Percentiles rank a stretch among this genome's conserved stretches.
Conservation (phyloP, 2,329 filamentous ascomycete species). For the Aspergillus carbonarius region DNA sequence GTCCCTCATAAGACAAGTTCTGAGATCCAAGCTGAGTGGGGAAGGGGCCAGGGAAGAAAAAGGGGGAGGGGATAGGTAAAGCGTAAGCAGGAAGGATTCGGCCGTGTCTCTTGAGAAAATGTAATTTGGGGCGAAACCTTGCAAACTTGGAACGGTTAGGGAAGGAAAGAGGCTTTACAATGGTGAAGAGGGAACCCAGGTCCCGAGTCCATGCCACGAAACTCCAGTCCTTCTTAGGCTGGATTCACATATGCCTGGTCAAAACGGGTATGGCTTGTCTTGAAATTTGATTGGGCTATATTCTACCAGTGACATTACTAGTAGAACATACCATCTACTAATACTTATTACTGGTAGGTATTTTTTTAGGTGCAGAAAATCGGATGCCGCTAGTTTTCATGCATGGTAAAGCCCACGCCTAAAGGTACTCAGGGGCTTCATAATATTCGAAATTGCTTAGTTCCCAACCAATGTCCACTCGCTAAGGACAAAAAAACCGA, state of each 20-base stretch:
- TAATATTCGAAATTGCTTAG: neutral
- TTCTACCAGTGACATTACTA: neutral
- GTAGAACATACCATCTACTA: too few species aligned
- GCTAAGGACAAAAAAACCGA: neutral
- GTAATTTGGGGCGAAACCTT: neutral
- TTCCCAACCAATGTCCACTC: neutral
- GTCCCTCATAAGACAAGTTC: neutral
- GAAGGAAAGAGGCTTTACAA: neutral
- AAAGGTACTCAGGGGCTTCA: neutral
- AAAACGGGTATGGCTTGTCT: neutral
- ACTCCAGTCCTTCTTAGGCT: neutral
- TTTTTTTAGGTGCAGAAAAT: neutral
- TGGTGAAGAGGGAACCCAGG: neutral
- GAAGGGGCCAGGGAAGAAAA: neutral
- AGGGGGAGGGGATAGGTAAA: conserved; percentile 1
- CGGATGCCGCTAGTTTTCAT: neutral
- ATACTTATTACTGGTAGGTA: too few species aligned
- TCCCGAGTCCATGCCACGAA: neutral
- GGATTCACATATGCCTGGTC: neutral
- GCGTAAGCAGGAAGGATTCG: conserved; percentile 1
- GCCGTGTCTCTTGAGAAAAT: neutral
- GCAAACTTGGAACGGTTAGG: neutral
- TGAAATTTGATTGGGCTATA: neutral
- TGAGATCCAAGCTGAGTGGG: neutral
- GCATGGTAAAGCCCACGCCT: neutral